Evolutionary conservation across 805 yeast species (phyloP).

Genomic region (Sugiyamaella floridensis): DNA sequence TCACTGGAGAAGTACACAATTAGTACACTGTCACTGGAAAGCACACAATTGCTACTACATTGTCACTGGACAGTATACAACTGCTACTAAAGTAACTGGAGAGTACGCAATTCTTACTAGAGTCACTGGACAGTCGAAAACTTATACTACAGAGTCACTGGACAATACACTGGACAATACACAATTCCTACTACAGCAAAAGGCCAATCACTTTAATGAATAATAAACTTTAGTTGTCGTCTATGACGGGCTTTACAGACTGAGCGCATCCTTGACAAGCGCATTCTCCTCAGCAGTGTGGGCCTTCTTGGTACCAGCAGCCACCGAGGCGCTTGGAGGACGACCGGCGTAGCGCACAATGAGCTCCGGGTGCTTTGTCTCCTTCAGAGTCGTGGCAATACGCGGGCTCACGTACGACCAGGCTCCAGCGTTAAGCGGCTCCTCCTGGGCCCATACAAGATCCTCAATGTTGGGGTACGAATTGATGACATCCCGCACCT

Average conservation of each 20-base stretch:
- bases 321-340: slow-evolving; percentile 96
- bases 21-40: too few relatives aligned
- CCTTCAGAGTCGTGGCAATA: slow-evolving; percentile 63
- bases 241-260: slow-evolving; percentile 10
- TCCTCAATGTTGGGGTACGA: slow-evolving; percentile 78
- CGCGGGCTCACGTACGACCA: slow-evolving; percentile 81
- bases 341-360: slow-evolving; percentile 87
- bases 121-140: too few relatives aligned
- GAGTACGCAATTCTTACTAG: too few relatives aligned
- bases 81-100: too few relatives aligned
- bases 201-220: background rate
- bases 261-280: slow-evolving; percentile 72
- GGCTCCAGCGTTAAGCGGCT: slow-evolving; percentile 95
- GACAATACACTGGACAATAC: too few relatives aligned
- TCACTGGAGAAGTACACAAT: too few relatives aligned
- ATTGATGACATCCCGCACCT: slow-evolving; percentile 75
- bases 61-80: too few relatives aligned
- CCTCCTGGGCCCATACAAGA: slow-evolving; percentile 96
- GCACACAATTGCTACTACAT: too few relatives aligned
- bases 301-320: slow-evolving; percentile 90
- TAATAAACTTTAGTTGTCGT: background rate
- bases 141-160: too few relatives aligned
- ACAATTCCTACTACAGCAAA: background rate
- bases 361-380: slow-evolving; percentile 61
- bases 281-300: slow-evolving; percentile 85